These are phyloP conservation scores for Lyophyllum shimeji DNA, from an alignment of 768 basidiomycete species.

Conservation along the genomic window DNA sequence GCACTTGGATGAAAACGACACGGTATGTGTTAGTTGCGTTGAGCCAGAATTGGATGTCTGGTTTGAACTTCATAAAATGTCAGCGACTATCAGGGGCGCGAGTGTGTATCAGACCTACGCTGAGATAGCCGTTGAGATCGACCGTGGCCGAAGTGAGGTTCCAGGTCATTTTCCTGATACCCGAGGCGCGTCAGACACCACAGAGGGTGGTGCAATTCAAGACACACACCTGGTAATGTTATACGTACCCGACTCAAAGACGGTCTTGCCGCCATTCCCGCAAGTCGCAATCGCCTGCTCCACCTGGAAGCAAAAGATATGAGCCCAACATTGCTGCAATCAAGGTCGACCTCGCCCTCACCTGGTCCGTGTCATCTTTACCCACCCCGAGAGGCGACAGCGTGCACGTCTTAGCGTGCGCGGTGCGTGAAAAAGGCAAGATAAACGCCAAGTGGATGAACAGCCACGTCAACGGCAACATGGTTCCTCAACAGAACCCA, in stretches of 20 bases:
- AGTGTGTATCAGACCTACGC: conserved; percentile 26
- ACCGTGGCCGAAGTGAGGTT: conserved; percentile 41
- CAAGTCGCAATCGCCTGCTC: conserved; percentile 48
- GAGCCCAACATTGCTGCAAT: background rate
- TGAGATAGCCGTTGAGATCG: conserved; percentile 45
- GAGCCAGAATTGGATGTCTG: conserved; percentile 57
- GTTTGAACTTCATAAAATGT: conserved; percentile 43
- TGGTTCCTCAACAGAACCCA: background rate
- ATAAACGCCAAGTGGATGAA: background rate
- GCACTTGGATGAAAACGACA: conserved; percentile 63
- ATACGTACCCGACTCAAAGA: conserved; percentile 43
- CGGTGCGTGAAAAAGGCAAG: background rate
- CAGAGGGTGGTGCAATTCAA: background rate
- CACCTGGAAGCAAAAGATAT: conserved; percentile 30
- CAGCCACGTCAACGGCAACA: conserved; percentile 1
- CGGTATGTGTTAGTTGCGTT: conserved; percentile 54
- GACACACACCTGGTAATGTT: conserved; percentile 48
- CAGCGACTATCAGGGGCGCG: background rate
- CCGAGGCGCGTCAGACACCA: background rate
- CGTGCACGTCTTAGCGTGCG: conserved; percentile 16
- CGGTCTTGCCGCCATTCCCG: conserved; percentile 44
- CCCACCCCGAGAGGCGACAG: conserved; percentile 36
- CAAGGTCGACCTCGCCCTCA: conserved; percentile 5
- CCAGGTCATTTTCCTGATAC: conserved; percentile 58
- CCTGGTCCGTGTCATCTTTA: conserved; percentile 40